phyloP scores from a whole-genome alignment of 2,329 filamentous ascomycete species.

The Ophiostoma perfectum region DNA sequence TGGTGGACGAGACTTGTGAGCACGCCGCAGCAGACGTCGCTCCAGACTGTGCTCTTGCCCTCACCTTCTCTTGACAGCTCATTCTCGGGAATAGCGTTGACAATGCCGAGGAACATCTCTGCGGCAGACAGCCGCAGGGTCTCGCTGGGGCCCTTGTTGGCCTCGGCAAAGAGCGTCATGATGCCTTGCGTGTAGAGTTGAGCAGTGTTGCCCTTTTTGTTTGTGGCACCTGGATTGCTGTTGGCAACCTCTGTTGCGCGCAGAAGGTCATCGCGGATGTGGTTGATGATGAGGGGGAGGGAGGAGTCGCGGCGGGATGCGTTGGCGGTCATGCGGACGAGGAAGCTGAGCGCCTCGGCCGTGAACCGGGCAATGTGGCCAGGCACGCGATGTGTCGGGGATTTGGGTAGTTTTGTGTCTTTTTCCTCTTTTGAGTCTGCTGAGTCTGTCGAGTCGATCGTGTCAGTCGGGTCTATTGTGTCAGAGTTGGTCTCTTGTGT shows the following conservation, averaged over 20 bases:
- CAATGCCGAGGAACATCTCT: slow-evolving; percentile 47
- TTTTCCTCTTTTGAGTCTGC: background rate
- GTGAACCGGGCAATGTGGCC: slow-evolving; percentile 86
- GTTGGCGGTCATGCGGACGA: slow-evolving; percentile 81
- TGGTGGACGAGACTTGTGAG: slow-evolving; percentile 80
- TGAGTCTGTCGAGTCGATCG: background rate
- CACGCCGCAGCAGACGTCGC: slow-evolving; percentile 66
- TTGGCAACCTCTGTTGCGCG: slow-evolving; percentile 34
- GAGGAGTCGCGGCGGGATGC: slow-evolving; percentile 65
- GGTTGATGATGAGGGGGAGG: slow-evolving; percentile 63
- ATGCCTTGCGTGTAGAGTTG: slow-evolving; percentile 76
- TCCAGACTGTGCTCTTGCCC: slow-evolving; percentile 44
- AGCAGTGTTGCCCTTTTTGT: slow-evolving; percentile 33
- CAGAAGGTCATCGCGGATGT: slow-evolving; percentile 60
- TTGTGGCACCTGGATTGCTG: slow-evolving; percentile 42
- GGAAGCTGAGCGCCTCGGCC: slow-evolving; percentile 89
- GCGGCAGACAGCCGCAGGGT: slow-evolving; percentile 56
- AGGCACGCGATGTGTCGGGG: slow-evolving; percentile 54
- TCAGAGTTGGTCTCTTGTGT: background rate
- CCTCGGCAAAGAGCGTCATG: slow-evolving; percentile 88
- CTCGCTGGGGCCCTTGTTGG: slow-evolving; percentile 59
- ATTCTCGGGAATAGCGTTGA: slow-evolving; percentile 47
- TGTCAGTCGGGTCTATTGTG: background rate
- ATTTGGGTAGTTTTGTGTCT: background rate
- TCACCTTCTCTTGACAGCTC: slow-evolving; percentile 35